A percentile compares a stretch with the other conserved stretches of the same genome.
Conservation (phyloP, 2,329 filamentous ascomycete species). For the Nemania sp. region DNA sequence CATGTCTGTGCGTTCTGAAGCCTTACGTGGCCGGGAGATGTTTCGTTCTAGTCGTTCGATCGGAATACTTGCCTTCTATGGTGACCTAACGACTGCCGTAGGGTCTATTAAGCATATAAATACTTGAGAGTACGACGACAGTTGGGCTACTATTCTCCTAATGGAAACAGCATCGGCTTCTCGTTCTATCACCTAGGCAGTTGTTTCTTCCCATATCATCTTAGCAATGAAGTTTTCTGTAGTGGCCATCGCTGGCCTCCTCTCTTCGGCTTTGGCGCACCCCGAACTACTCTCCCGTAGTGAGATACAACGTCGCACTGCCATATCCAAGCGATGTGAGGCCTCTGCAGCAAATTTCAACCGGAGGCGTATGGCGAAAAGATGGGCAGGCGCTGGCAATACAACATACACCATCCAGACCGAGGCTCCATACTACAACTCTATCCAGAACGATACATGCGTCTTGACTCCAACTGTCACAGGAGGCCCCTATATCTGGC, state of each 20-base stretch:
- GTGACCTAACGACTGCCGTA: background rate
- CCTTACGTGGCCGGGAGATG: background rate
- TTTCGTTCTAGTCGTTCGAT: background rate
- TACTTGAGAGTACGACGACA: background rate
- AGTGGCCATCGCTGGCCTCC: slow-evolving; percentile 40
- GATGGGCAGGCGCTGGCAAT: slow-evolving; percentile 16
- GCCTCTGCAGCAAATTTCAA: slow-evolving; percentile 42
- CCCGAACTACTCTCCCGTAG: slow-evolving; percentile 33
- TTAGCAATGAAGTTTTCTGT: slow-evolving; percentile 41
- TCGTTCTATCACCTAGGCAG: background rate
- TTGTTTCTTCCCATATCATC: background rate
- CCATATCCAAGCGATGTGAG: slow-evolving; percentile 44
- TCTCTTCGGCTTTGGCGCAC: slow-evolving; percentile 37
- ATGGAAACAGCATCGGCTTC: background rate
- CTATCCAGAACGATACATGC: slow-evolving; percentile 42
- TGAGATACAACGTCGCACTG: slow-evolving; percentile 40
- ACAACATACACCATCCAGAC: slow-evolving; percentile 28
- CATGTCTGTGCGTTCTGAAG: background rate
- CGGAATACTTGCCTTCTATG: background rate
- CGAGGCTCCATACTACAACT: slow-evolving; percentile 40
- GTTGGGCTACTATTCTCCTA: background rate
- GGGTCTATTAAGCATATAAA: background rate
- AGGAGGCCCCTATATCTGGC: slow-evolving; percentile 37
- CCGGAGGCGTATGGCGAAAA: slow-evolving; percentile 37
- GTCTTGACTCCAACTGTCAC: slow-evolving; percentile 38